phyloP scores from a whole-genome alignment of 2,329 filamentous ascomycete species.

The Aurifilum marmelostoma region DNA sequence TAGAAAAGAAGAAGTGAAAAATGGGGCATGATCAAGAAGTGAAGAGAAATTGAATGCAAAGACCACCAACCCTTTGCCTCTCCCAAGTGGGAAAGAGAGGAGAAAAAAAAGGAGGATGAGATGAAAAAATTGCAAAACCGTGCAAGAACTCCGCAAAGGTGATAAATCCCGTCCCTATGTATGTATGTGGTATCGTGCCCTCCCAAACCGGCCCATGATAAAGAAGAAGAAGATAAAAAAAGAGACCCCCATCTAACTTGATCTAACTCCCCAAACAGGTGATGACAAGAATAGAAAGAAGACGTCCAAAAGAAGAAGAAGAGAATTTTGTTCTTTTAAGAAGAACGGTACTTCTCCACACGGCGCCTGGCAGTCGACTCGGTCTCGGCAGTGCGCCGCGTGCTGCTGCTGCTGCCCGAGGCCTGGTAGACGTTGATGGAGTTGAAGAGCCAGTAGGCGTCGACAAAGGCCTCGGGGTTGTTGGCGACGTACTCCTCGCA shows the following conservation, averaged over 20 bases:
- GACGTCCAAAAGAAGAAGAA: neutral
- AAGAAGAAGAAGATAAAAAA: neutral
- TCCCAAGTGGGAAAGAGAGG: neutral
- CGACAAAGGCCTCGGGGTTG: constrained; percentile 25
- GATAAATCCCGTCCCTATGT: too few species aligned
- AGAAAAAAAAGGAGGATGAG: neutral
- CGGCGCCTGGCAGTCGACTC: neutral
- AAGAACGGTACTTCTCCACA: constrained; percentile 15
- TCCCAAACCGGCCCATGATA: neutral
- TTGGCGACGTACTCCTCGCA: constrained; percentile 76
- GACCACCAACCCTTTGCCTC: too few species aligned
- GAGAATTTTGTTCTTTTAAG: neutral
- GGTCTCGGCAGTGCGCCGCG: neutral
- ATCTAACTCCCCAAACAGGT: neutral
- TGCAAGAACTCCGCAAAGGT: neutral
- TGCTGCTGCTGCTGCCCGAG: neutral
- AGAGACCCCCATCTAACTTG: neutral
- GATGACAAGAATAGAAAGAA: neutral
- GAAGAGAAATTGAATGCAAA: neutral
- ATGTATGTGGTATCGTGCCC: neutral
- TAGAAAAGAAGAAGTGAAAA: neutral
- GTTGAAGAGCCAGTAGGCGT: constrained; percentile 48
- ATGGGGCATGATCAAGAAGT: neutral
- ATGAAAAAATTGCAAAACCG: neutral
- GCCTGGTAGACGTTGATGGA: constrained; percentile 56